Base-by-base conservation (phyloP, 2,329 filamentous ascomycete genomes). In the Fusarium virguliforme region DNA sequence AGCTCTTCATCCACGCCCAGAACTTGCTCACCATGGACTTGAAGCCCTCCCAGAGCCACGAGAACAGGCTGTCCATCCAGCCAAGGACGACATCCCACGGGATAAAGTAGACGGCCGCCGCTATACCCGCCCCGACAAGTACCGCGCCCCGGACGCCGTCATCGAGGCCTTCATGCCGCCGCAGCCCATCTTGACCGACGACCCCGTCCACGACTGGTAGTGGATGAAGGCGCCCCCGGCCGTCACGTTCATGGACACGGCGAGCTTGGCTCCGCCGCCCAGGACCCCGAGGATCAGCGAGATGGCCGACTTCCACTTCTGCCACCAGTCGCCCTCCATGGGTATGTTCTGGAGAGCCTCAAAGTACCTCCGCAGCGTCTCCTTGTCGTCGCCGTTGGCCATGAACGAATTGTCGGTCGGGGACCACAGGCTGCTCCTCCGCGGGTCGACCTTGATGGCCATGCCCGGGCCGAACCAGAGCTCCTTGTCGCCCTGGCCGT, bases 1-100 rank as follows among this genome's bases (percentile, higher is more conserved):
- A 48, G 9, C 43, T 48, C 43, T 48, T 48, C 43, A 48, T 48
- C 43, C 43, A 48, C 43, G 28, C 43, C 43, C 43, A 48, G 43
- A 48, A 48, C 43, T 48, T 48, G 24, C 24, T 48, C 43, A 48
- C 24, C 43, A 48, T 48, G 43, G 43, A 48, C 43, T 48, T 48
- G 43, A 48, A 48, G 43, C 43, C 43, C 43, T 48, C 43, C 43
- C 43, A 48, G 24, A 48, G 9, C 43, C 43, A 48, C 43, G 43
- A 48, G 15, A 48, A 48, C 13, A 48, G 26, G 15, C 43, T 48
- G n/a, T 48, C 43, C 43, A 48, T 48, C 43, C 43, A 48, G 4
- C 43, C 43, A 12, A 48, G 15, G 5, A 48, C 43, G 30, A 48
- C 26, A 4, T 48, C 43, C 43, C 43, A 48, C 13, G 43, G 43